A percentile compares a stretch with the other conserved stretches of the same genome.
These are phyloP conservation scores for Penicillium corylophilum DNA, from an alignment of 2,329 filamentous ascomycete species.

Conservation along the genomic window DNA sequence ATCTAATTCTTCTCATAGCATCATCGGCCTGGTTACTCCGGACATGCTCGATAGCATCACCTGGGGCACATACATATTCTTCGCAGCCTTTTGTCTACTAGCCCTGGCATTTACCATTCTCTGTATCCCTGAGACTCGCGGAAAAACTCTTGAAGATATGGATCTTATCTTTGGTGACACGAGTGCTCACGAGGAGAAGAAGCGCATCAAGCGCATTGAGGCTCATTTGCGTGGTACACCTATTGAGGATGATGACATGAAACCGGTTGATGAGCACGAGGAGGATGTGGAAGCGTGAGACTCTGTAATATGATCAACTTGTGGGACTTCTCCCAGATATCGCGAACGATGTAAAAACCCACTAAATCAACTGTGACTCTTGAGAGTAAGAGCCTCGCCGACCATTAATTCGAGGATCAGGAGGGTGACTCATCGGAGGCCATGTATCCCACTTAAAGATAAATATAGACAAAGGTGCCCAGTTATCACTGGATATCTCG, in stretches of 20 bases:
- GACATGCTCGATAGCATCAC: conserved; percentile 39
- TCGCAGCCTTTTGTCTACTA: conserved; percentile 38
- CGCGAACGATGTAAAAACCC: no score
- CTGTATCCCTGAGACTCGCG: conserved; percentile 36
- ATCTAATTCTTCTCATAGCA: conserved; percentile 17
- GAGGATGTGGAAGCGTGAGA: conserved; percentile 13
- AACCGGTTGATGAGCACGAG: conserved; percentile 23
- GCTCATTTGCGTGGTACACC: conserved; percentile 33
- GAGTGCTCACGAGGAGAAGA: conserved; percentile 38
- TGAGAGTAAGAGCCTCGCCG: no score
- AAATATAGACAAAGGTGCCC: no score
- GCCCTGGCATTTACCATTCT: conserved; percentile 37
- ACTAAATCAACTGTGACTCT: no score
- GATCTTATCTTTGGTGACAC: conserved; percentile 49
- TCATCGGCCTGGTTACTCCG: conserved; percentile 39
- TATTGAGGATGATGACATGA: conserved; percentile 19
- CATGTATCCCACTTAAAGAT: no score
- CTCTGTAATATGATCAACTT: neutral
- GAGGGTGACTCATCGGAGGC: no score
- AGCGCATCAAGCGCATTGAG: conserved; percentile 41
- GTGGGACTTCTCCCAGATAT: no score
- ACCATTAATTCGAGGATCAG: no score
- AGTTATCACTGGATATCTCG: no score
- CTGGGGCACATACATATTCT: conserved; percentile 43
- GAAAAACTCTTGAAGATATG: conserved; percentile 57